Evolutionary conservation across 2,329 filamentous ascomycete species (phyloP).

Genomic region (Colletotrichum lupini): DNA sequence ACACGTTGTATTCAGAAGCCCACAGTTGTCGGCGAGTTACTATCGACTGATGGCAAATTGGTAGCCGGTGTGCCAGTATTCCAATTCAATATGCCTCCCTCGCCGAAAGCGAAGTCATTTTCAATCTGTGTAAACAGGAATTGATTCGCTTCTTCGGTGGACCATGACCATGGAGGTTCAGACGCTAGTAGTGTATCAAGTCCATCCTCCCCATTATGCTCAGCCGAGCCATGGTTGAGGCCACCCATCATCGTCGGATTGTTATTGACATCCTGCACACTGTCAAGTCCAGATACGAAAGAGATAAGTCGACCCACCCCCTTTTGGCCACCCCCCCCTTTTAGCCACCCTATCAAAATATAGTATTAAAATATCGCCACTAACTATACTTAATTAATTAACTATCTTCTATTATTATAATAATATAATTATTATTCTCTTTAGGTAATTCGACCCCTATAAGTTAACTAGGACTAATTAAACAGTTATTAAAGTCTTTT

Average conservation of each 20-base stretch:
- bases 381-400: no score
- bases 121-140: constrained; percentile 39
- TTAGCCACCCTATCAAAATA: no score
- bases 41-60: background rate
- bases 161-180: constrained; percentile 34
- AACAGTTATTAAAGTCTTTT: no score
- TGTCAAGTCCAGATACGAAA: background rate
- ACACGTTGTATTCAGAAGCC: background rate
- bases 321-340: no score
- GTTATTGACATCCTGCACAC: background rate
- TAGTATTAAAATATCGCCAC: no score
- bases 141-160: constrained; percentile 35
- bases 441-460: no score
- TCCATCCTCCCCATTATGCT: background rate
- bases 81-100: background rate
- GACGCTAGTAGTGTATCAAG: background rate
- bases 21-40: background rate
- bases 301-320: no score
- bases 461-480: no score
- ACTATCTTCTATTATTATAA: no score
- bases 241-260: background rate
- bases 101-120: constrained; percentile 33
- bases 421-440: no score
- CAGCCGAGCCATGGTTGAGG: background rate
- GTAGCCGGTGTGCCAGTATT: background rate